Conservation (phyloP, 345 rosid genomes). For the Anacardium occidentale region DNA sequence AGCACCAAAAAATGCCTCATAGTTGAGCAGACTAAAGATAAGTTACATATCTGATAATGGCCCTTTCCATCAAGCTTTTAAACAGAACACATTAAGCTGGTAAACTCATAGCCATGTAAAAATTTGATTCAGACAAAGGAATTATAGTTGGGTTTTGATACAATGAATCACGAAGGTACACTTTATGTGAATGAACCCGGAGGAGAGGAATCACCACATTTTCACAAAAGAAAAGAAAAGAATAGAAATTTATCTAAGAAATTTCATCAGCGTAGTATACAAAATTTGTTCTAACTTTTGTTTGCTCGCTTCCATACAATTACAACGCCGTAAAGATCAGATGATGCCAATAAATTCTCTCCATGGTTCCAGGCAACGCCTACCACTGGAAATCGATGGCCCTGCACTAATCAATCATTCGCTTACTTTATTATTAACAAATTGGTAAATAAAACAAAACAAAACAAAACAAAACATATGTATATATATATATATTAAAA, state of each 20-base stretch:
- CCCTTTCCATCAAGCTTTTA: background rate
- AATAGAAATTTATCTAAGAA: background rate
- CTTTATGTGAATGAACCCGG: background rate
- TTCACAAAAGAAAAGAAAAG: conserved; percentile 15
- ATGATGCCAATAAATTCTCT: conserved; percentile 87
- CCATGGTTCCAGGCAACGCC: conserved; percentile 98
- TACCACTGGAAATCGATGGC: conserved; percentile 85
- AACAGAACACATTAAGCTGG: background rate
- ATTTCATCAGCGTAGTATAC: background rate
- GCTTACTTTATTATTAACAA: background rate
- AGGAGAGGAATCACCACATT: background rate
- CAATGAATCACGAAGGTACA: background rate
- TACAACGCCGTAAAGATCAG: conserved; percentile 89
- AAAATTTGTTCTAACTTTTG: conserved; percentile 33
- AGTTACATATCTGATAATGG: background rate
- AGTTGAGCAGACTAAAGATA: background rate
- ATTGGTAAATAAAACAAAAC: background rate
- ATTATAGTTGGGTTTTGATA: background rate
- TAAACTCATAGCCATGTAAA: background rate
- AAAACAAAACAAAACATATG: too few species aligned
- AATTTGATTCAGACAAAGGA: background rate
- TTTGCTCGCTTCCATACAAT: conserved; percentile 98
- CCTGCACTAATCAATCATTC: conserved; percentile 45
- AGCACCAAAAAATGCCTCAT: background rate
- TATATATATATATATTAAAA: background rate